Percentiles rank a stretch among this genome's conserved stretches.
These are phyloP conservation scores for Eragrostis tef DNA, from an alignment of 202 grass and related monocot genomes.

Conservation along the genomic window DNA sequence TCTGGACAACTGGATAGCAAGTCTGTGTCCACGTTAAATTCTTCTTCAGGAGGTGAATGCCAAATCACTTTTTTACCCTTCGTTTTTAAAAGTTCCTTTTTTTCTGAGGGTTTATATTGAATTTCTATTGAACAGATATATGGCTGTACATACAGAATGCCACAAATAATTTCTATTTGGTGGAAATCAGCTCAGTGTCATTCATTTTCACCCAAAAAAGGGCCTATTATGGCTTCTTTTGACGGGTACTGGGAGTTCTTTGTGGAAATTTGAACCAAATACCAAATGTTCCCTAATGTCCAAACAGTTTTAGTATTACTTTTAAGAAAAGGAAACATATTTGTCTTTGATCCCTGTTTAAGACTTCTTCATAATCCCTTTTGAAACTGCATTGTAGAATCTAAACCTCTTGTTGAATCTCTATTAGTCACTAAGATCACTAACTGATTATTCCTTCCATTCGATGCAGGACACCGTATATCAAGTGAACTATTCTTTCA, in stretches of 20 bases:
- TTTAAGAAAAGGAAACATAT: no score
- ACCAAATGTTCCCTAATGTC: no score
- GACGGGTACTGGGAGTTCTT: not conserved
- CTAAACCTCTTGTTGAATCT: not conserved
- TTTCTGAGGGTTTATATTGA: no score
- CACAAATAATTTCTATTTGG: not conserved
- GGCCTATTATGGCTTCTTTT: not conserved
- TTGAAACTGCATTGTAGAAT: not conserved
- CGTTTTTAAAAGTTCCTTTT: not conserved
- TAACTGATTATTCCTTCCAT: conserved; percentile 4
- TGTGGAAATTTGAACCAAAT: no score
- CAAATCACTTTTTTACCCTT: conserved; percentile 4
- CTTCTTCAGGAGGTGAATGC: conserved; percentile 37
- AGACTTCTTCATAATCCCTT: not conserved
- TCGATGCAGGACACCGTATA: conserved; percentile 2
- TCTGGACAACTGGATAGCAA: conserved; percentile 48
- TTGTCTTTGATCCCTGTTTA: not conserved
- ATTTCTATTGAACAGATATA: conserved; percentile 8
- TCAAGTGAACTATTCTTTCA: conserved; percentile 28
- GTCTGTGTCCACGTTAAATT: conserved; percentile 44
- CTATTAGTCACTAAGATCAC: conserved; percentile 20
- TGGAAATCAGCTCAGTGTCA: conserved; percentile 5
- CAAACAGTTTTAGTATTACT: no score
- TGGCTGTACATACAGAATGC: not conserved
- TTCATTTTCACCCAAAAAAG: not conserved